Evolutionary conservation across 2,329 filamentous ascomycete genomes (phyloP).

Genomic region (Furcasterigmium furcatum): DNA sequence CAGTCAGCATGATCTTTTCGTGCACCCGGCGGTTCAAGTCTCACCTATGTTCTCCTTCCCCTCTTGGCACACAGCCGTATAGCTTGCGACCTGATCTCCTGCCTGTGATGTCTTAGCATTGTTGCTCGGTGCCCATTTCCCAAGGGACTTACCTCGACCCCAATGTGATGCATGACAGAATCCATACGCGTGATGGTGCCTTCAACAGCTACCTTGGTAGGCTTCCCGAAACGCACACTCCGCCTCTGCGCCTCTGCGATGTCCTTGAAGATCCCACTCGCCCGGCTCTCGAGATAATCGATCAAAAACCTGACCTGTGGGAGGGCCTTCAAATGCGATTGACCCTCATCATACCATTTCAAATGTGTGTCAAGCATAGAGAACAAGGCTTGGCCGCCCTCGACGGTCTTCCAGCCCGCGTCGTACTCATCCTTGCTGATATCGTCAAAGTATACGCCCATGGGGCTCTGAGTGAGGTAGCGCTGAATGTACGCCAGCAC

Average conservation of each 20-base stretch:
- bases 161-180: slow-evolving; percentile 47
- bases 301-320: slow-evolving; percentile 64
- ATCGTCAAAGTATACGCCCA: slow-evolving; percentile 58
- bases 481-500: slow-evolving; percentile 76
- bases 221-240: slow-evolving; percentile 63
- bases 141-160: slow-evolving; percentile 25
- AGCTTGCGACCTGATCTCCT: slow-evolving; percentile 29
- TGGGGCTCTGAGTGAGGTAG: slow-evolving; percentile 62
- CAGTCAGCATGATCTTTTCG: neutral
- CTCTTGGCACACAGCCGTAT: slow-evolving; percentile 39
- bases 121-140: neutral
- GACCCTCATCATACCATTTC: slow-evolving; percentile 39
- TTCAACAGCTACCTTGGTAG: slow-evolving; percentile 41
- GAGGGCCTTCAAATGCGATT: slow-evolving; percentile 46
- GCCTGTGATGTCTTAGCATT: slow-evolving; percentile 15
- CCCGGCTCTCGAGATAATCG: slow-evolving; percentile 53
- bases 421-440: slow-evolving; percentile 48
- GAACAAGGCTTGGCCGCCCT: slow-evolving; percentile 30
- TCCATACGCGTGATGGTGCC: slow-evolving; percentile 49
- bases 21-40: neutral
- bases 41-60: slow-evolving; percentile 31
- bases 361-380: slow-evolving; percentile 40
- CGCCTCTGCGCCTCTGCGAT: slow-evolving; percentile 68
- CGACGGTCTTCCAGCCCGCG: slow-evolving; percentile 38
- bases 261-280: slow-evolving; percentile 59